Percentiles rank a stretch among this genome's conserved stretches.
phyloP scores from a whole-genome alignment of 2,329 filamentous ascomycete species.

The Zarea fungicola region DNA sequence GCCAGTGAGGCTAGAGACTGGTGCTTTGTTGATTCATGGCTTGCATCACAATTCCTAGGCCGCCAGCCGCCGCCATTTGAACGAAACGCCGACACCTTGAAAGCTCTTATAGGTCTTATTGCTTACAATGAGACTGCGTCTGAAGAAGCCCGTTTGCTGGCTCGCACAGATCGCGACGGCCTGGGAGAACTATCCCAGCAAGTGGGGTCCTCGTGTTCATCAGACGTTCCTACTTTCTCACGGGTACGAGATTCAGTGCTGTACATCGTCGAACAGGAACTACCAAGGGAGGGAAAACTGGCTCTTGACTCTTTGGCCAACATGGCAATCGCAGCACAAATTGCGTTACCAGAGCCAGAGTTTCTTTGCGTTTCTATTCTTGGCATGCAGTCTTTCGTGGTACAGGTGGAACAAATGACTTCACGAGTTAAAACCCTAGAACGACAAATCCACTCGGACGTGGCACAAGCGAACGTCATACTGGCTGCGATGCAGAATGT shows the following conservation, averaged over 20 bases:
- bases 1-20: slow-evolving; percentile 85
- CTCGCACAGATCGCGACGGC: slow-evolving; percentile 54
- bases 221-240: slow-evolving; percentile 18
- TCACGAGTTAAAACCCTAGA: slow-evolving; percentile 53
- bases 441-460: slow-evolving; percentile 48
- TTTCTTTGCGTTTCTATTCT: slow-evolving; percentile 49
- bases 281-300: slow-evolving; percentile 49
- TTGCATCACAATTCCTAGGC: slow-evolving; percentile 62
- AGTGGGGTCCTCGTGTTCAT: slow-evolving; percentile 22
- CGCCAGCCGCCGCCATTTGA: slow-evolving; percentile 69
- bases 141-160: slow-evolving; percentile 57
- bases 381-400: slow-evolving; percentile 48
- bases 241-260: slow-evolving; percentile 38
- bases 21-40: slow-evolving; percentile 82
- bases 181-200: slow-evolving; percentile 44
- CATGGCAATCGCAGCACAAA: slow-evolving; percentile 44
- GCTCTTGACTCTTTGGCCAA: slow-evolving; percentile 55
- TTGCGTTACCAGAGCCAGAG: slow-evolving; percentile 43
- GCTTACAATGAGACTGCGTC: slow-evolving; percentile 72
- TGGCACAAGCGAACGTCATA: slow-evolving; percentile 33
- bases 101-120: slow-evolving; percentile 67
- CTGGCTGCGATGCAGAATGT: slow-evolving; percentile 38
- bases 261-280: slow-evolving; percentile 46
- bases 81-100: slow-evolving; percentile 78
- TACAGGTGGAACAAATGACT: slow-evolving; percentile 50